Evolutionary conservation across 306 rosid genomes (phyloP).

Genomic region (Vigna radiata): DNA sequence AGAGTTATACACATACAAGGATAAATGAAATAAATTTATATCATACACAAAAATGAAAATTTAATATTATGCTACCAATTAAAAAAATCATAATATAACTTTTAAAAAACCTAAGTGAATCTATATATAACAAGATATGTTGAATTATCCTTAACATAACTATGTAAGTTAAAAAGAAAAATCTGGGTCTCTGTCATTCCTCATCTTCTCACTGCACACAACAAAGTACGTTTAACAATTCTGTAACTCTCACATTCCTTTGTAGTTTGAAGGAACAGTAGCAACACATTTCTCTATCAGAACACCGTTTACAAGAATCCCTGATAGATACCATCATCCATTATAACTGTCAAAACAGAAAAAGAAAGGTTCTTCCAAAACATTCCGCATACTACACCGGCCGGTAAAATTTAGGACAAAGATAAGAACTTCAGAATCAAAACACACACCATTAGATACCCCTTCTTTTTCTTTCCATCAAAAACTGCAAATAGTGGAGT

Average conservation of each 20-base stretch:
- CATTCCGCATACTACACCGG: not conserved
- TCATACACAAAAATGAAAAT: too few species aligned
- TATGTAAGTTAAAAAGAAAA: too few species aligned
- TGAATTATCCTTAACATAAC: too few species aligned
- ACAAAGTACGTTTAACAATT: not conserved
- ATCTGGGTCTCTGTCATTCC: not conserved
- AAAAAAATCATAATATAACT: too few species aligned
- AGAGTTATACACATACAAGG: too few species aligned
- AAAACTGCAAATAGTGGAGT: conserved; percentile 38
- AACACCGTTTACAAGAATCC: not conserved
- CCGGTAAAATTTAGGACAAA: conserved; percentile 1
- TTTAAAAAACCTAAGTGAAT: too few species aligned
- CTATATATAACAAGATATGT: too few species aligned
- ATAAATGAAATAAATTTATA: too few species aligned
- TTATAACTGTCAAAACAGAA: conserved; percentile 1
- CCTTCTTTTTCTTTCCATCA: conserved; percentile 6
- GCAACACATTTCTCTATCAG: too few species aligned
- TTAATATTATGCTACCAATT: too few species aligned
- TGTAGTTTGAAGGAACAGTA: not conserved
- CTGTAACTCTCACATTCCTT: not conserved
- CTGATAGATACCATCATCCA: not conserved
- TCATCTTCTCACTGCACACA: not conserved
- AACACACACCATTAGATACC: conserved; percentile 13
- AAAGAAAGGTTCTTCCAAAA: too few species aligned
- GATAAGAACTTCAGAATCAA: not conserved